Conservation (phyloP, 176 grass and related monocot genomes). For the Tillandsia fasciculata region DNA sequence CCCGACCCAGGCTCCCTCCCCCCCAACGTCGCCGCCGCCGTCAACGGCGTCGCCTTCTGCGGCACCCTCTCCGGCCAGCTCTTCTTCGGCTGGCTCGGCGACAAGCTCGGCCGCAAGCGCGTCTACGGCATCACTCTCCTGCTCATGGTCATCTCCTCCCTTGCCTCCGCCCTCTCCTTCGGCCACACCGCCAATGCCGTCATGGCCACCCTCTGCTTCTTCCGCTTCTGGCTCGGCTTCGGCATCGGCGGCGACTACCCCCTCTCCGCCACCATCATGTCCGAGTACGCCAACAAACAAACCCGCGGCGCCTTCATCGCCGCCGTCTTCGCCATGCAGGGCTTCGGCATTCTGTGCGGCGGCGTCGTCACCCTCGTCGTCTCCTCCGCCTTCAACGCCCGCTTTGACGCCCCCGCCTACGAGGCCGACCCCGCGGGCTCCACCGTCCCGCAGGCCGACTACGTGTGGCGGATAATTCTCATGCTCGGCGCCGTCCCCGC, state of each 20-base stretch:
- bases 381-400: conserved; percentile 13
- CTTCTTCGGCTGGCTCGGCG: conserved; percentile 34
- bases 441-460: conserved; percentile 33
- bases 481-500: conserved; percentile 60
- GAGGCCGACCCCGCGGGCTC: conserved; percentile 18
- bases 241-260: conserved; percentile 86
- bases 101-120: conserved; percentile 34
- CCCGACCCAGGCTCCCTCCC: conserved; percentile 14
- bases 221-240: conserved; percentile 84
- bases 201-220: conserved; percentile 73
- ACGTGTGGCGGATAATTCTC: conserved; percentile 47
- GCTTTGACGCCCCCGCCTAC: conserved; percentile 30
- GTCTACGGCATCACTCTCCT: conserved; percentile 54
- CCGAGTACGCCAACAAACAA: conserved; percentile 43
- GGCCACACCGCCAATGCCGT: conserved; percentile 26
- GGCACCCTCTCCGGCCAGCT: background rate
- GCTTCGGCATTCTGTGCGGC: conserved; percentile 31
- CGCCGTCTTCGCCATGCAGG: conserved; percentile 45
- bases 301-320: conserved; percentile 47
- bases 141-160: conserved; percentile 50
- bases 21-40: conserved; percentile 26
- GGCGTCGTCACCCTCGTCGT: conserved; percentile 25
- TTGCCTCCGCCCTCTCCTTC: conserved; percentile 68
- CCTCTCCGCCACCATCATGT: conserved; percentile 59
- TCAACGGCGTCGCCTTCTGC: conserved; percentile 30